Evolutionary conservation across 1,284 basidiomycete species (phyloP), one percentile per base, ranked within the genome.

Genomic region (Trichosporon coremiiforme): DNA sequence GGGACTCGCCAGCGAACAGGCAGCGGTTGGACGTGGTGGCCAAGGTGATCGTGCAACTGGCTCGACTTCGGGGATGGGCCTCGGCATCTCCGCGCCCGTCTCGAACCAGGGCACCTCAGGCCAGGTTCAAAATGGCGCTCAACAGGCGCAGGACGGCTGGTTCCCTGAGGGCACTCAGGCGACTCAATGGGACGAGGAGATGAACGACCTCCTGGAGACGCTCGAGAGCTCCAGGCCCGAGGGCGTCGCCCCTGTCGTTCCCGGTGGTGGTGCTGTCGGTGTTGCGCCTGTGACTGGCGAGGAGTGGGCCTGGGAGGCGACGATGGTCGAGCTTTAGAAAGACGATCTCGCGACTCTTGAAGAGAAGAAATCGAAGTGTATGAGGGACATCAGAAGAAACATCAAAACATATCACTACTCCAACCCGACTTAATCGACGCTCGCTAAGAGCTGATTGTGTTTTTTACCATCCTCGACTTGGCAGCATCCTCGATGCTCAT

Each of bases 21-120:
- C 47, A 75, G 65, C 68, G 77, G 67, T 64, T 80, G 74, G 71
- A 66, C 60, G 69, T 70, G 62, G 78, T 80, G 70, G 80, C 79
- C 63, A 74, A 77, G 71, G 73, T 81, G 68, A 68, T 82, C 65
- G 76, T 80, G 65, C 76, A 75, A 31, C 69, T 81, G 76, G 81
- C 81, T 41, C 75, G 72, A 38, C 70, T 77, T 64, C 72, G 76
- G 74, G 80, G 79, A 41, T 79, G 74, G 79, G 76, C 71, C 60
- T 69, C 69, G 62, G 68, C 70, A 47, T 67, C 65, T 64, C 68
- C 47, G 47, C 66, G 68, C 50, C 73, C 64, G 45, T 70, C 53
- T 17, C 29, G 66, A 31, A 64, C 70, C 55, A 57, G 67, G 55
- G 55, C 64, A 25, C 55, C 68, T 41, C 22, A 57, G 35, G 60